These are phyloP conservation scores for Tylopilus plumbeoviolaceoides DNA, from an alignment of 768 basidiomycete species.

Conservation along the genomic window DNA sequence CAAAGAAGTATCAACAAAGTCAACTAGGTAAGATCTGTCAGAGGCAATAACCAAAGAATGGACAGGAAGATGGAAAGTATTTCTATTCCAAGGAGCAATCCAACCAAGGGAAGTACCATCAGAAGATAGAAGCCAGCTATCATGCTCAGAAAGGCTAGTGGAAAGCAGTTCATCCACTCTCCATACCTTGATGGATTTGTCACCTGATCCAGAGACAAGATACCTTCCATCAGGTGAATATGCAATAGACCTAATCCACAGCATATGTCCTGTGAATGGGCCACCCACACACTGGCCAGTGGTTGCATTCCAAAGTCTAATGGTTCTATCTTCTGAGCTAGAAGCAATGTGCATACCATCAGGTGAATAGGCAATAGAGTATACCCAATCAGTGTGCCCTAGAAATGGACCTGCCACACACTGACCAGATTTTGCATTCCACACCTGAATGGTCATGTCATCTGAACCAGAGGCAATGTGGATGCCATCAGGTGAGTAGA, in stretches of 20 bases:
- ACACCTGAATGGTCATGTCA: not conserved
- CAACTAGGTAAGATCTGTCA: not conserved
- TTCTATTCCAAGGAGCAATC: conserved; percentile 7
- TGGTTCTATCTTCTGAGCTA: not conserved
- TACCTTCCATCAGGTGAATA: conserved; percentile 1
- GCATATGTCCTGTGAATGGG: not conserved
- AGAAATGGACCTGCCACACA: not conserved
- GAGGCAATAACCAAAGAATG: not conserved
- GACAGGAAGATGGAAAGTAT: not conserved
- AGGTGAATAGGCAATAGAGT: not conserved
- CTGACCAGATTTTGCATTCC: not conserved
- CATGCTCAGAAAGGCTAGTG: not conserved
- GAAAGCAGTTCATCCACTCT: not conserved
- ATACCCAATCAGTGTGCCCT: not conserved
- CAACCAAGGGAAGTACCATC: not conserved
- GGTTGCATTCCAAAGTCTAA: not conserved
- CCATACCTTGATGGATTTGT: conserved; percentile 4
- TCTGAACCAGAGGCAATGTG: not conserved
- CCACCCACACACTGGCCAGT: not conserved
- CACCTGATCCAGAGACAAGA: not conserved
- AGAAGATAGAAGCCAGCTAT: conserved; percentile 9
- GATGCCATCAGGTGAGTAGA: conserved; percentile 1
- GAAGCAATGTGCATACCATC: not conserved
- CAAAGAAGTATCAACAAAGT: not conserved
- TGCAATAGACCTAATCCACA: not conserved